Evolutionary conservation across 2,329 filamentous ascomycete species (phyloP), one percentile per base, ranked within the genome.

Genomic region (Falciphora oryzae): DNA sequence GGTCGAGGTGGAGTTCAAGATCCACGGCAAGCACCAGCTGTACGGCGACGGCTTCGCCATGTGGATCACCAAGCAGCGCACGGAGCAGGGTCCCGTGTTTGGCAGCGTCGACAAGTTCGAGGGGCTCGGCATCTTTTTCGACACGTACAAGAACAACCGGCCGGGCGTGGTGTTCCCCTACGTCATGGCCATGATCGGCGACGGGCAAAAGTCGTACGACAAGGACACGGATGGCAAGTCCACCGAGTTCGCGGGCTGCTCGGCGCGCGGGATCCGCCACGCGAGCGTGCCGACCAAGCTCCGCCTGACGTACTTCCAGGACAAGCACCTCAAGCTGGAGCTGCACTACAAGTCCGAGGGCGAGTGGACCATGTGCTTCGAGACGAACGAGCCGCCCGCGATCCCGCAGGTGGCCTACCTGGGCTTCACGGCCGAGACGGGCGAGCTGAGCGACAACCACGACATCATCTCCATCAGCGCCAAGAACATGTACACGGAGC

Each of bases 121-220:
- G 76, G 95, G 95, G 5, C 84, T 99, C 60, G 95, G 93, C 64
- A 85, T 99, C 77, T 98, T 97, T 81, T 86, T 99, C 79, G 95
- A 99, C 76, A 99, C 95, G 59, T 99, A 99, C 84, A 99, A 99
- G 87, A 99, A 99, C 82, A 97, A 97, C 81, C 88, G 95, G 18
- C 94, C 95, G 0, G 95, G 95, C 58, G 90, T 92, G 57, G 91
- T 97, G 60, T 99, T 99, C 79, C 95, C 95, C 62, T 97, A 97
- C 74, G 90, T 99, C 72, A 97, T 98, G 93, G 94, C 93, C 68
- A 98, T 98, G 95, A 83, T 93, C 70, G 95, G 95, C 66, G 95
- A 99, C 75, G 94, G 95, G 67, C 82, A 92, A 74, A 96, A 90
- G 8, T 75, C 82, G 18, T 99, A 99, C 79, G 93, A 98, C 81